Conservation (phyloP, 73 alveolate genomes). For the Uronychia binucleata region DNA sequence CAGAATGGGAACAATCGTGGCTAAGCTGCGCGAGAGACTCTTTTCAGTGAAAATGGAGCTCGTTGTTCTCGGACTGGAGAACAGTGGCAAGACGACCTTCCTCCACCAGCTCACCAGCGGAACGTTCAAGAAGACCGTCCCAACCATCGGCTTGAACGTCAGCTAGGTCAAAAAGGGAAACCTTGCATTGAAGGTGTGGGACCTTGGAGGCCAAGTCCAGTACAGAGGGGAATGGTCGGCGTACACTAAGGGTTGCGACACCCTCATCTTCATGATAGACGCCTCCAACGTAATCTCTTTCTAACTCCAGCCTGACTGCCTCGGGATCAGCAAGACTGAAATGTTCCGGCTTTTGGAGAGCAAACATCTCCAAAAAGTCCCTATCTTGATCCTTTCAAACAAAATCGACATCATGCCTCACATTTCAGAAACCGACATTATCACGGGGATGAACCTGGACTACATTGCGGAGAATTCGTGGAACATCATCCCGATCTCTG, state of each 20-base stretch:
- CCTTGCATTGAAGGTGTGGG: constrained; percentile 90
- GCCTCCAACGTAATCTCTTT: constrained; percentile 63
- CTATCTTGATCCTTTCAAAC: constrained; percentile 79
- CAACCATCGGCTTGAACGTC: constrained; percentile 90
- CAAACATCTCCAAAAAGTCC: constrained; percentile 71
- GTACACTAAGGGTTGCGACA: constrained; percentile 83
- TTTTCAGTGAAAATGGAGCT: constrained; percentile 78
- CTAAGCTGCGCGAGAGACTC: constrained; percentile 70
- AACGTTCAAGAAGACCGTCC: constrained; percentile 78
- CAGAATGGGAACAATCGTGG: constrained; percentile 77
- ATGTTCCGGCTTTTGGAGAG: constrained; percentile 79
- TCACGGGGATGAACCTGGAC: constrained; percentile 88
- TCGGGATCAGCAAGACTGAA: constrained; percentile 81
- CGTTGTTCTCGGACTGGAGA: constrained; percentile 88
- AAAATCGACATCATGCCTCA: constrained; percentile 92
- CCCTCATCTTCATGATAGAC: constrained; percentile 82
- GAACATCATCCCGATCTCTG: constrained; percentile 86
- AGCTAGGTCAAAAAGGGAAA: constrained; percentile 82
- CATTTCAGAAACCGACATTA: constrained; percentile 78
- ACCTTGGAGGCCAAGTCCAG: constrained; percentile 91
- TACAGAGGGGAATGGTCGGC: constrained; percentile 92
- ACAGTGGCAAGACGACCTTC: constrained; percentile 90
- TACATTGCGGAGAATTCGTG: constrained; percentile 86
- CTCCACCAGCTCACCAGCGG: constrained; percentile 77
- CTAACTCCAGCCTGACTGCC: constrained; percentile 50